phyloP scores from a whole-genome alignment of 257 asterid species.

The Petrea volubilis region DNA sequence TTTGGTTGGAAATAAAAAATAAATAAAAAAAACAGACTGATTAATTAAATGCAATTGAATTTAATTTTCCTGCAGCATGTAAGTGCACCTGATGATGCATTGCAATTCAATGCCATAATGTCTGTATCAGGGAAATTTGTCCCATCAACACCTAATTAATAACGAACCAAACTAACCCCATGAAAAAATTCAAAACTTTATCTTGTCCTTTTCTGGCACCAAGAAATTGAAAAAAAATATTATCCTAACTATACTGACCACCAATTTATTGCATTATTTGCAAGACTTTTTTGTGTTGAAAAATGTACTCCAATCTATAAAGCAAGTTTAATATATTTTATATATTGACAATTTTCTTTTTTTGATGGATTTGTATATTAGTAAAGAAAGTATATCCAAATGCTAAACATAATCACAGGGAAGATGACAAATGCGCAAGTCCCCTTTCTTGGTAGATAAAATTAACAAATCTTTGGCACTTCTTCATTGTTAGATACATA shows the following conservation, averaged over 20 bases:
- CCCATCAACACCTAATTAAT: slow-evolving; percentile 37
- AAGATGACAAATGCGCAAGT: neutral
- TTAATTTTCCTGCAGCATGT: slow-evolving; percentile 9
- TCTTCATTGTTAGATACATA: neutral
- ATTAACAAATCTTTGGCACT: slow-evolving; percentile 4
- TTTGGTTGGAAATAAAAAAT: slow-evolving; percentile 22
- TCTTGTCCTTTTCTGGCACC: neutral
- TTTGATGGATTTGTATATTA: too few species aligned
- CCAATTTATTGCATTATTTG: too few species aligned
- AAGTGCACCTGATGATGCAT: slow-evolving; percentile 22
- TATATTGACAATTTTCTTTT: too few species aligned
- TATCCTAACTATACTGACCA: too few species aligned
- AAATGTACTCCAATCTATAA: too few species aligned
- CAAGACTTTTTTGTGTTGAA: too few species aligned
- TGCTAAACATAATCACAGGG: neutral
- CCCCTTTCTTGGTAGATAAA: neutral
- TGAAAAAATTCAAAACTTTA: neutral
- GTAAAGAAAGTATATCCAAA: neutral
- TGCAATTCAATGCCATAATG: slow-evolving; percentile 28
- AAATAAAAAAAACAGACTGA: neutral
- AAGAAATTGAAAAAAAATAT: neutral
- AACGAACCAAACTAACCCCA: slow-evolving; percentile 28
- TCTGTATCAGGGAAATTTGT: slow-evolving; percentile 21
- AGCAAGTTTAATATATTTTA: too few species aligned
- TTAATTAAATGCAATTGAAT: too few species aligned